These are phyloP conservation scores for Leccinum disarticulatum DNA, from an alignment of 768 basidiomycete genomes.

Conservation along the genomic window DNA sequence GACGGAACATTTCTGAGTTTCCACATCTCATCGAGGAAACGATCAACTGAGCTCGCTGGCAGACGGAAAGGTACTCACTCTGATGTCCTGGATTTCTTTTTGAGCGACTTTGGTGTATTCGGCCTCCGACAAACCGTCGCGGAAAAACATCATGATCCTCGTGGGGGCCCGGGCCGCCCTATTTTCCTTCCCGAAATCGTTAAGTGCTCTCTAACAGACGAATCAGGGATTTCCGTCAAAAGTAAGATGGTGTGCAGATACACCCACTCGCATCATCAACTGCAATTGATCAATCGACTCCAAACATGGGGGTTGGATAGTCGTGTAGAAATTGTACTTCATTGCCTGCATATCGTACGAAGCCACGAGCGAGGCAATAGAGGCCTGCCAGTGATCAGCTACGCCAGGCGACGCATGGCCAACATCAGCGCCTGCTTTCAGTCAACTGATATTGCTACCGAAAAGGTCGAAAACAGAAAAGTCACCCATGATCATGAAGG, in stretches of 20 bases:
- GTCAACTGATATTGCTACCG: neutral
- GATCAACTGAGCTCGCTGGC: neutral
- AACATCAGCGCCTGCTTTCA: slow-evolving; percentile 53
- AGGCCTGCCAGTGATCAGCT: slow-evolving; percentile 42
- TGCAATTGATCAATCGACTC: slow-evolving; percentile 49
- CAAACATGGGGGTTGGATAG: slow-evolving; percentile 45
- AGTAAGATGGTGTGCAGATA: neutral
- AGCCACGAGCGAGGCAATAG: slow-evolving; percentile 58
- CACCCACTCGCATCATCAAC: slow-evolving; percentile 38
- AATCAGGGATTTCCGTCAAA: slow-evolving; percentile 9
- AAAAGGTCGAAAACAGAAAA: neutral
- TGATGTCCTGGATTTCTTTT: slow-evolving; percentile 47
- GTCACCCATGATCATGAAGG: slow-evolving; percentile 39
- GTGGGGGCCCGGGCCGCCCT: slow-evolving; percentile 15
- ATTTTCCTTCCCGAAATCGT: slow-evolving; percentile 7
- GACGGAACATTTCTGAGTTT: neutral
- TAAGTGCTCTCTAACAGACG: slow-evolving; percentile 10
- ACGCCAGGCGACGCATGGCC: slow-evolving; percentile 62
- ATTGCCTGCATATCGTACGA: slow-evolving; percentile 48
- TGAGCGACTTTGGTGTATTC: slow-evolving; percentile 42
- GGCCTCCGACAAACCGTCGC: slow-evolving; percentile 55
- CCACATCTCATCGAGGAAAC: slow-evolving; percentile 24
- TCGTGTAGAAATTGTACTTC: slow-evolving; percentile 43
- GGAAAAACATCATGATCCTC: slow-evolving; percentile 42
- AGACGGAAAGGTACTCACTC: slow-evolving; percentile 28